Base-by-base conservation (phyloP, 192 early-diverging fungal species). In the Spizellomyces punctatus region DNA sequence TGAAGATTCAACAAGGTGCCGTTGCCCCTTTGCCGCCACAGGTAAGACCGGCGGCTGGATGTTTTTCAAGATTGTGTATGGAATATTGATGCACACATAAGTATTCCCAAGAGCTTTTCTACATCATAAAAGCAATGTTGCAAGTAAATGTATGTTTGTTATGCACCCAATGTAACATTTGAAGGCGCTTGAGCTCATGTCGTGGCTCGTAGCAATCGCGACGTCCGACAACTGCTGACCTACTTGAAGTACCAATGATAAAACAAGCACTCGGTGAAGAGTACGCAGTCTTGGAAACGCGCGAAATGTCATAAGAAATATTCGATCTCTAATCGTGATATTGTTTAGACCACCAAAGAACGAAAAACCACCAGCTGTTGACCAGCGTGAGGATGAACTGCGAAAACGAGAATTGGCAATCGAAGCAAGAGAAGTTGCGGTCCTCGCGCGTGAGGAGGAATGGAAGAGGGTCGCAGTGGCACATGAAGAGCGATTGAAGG, bases 1-100 rank as follows among this genome's bases (percentile, higher is more conserved):
- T 76, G 16, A 90, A 88, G 70, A 92, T 92, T 49, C 80, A 81
- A 50, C 60, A 67, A 4, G 91, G 91, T 4, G 79, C 73, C 58
- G 66, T 90, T n/a, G 68, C 73, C 19, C 72, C 75, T 41, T 74
- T 92, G 9, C 89, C 91, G 19, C 62, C 74, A 8, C 58, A 64
- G 22, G 78, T 79, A 66, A 45, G 72, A 10, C 58, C 47, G 8
- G 22, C 61, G 27, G 27, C 27, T 36, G 27, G 27, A 36, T 3
- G 0, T 36, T 36, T 36, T 36, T 36, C 1, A 36, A 36, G 27
- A 36, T 36, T 36, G 27, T 36, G 27, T 36, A 36, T 36, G 27
- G 27, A 36, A 36, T 36, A 36, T 36, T 36, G 27, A 36, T 36
- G 27, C 27, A 36, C 0, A 36, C 27, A 10, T n/a, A 19, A 75